phyloP scores from a whole-genome alignment of 129 eudicot species.

The Chrysanthemum lavandulifolium region DNA sequence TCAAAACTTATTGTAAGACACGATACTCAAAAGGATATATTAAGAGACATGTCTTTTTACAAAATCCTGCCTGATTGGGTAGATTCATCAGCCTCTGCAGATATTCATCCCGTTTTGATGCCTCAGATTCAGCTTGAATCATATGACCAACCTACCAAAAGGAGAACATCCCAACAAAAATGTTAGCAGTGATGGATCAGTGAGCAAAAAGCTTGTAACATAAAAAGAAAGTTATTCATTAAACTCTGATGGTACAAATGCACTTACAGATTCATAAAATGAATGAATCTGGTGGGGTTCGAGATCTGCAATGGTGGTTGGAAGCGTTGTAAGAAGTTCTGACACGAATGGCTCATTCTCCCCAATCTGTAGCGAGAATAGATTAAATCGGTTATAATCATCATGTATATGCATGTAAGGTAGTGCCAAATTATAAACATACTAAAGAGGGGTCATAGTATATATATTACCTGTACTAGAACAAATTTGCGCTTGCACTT shows the following conservation, averaged over 20 bases:
- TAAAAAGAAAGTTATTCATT: not conserved
- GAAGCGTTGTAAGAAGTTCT: conserved; percentile 90
- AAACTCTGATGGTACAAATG: not conserved
- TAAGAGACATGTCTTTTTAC: not conserved
- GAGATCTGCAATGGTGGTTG: conserved; percentile 81
- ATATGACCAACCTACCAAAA: conserved; percentile 80
- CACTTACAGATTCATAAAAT: conserved; percentile 92
- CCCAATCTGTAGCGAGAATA: conserved; percentile 64
- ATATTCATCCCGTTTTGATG: conserved; percentile 80
- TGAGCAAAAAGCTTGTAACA: not conserved
- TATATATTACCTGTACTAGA: conserved; percentile 60
- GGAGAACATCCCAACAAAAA: not conserved
- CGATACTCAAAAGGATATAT: not conserved
- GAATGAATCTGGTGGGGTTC: conserved; percentile 95
- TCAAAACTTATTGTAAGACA: not conserved
- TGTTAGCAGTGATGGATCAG: not conserved
- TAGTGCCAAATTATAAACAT: not conserved
- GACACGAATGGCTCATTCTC: conserved; percentile 98
- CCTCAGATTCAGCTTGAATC: conserved; percentile 96
- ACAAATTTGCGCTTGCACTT: conserved; percentile 98
- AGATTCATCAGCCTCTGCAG: conserved; percentile 89
- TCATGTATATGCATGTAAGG: not conserved
- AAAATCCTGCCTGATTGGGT: conserved; percentile 74
- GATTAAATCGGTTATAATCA: not conserved
- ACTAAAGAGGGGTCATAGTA: not conserved